Evolutionary conservation across 345 rosid genomes (phyloP), one percentile per base, ranked within the genome.

Genomic region (Pelargonium nanum): DNA sequence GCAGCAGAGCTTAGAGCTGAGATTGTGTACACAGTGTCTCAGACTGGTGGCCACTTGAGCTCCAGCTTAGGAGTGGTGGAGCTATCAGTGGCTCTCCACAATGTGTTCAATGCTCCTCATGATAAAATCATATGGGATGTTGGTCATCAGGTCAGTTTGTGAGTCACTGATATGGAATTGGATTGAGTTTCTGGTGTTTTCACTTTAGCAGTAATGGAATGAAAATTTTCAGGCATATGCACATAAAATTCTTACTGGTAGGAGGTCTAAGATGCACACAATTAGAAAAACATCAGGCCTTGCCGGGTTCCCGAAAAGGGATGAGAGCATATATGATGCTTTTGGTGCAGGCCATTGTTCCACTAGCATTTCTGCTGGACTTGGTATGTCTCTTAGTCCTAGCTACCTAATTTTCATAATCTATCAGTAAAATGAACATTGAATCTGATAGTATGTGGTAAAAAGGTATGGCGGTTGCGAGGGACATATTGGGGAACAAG

Each of bases 41-140:
- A 79, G 30, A 76, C 81, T 0, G 92, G 92, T 10, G 92, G 92
- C 26, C 88, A 86, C 76, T 81, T 86, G 44, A 78, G 88, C 61
- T 44, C 88, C 52, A 83, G 83, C 78, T 73, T 83, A 24, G 92
- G 92, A 1, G 92, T 83, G 20, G 82, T 83, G 61, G 92, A 86
- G 60, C 65, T 86, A 20, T 28, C 92, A 22, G 70, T 83, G 32
- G 83, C 92, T 22, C 61, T 86, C 62, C 92, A 86, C 68, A 78
- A 78, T 68, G 85, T 83, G 6, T 86, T 86, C 69, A 71, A 75
- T 30, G 54, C 83, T 32, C 93, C 93, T 50, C 82, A 86, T 1
- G 93, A 86, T 67, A 86, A 77, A 72, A 78, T 86, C 66, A 62
- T 83, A 52, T 86, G 93, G 93, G 93, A 86, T 66, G 93, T 86